Base-by-base conservation (phyloP, 1,139 yeast species). In the Lodderomyces beijingensis region DNA sequence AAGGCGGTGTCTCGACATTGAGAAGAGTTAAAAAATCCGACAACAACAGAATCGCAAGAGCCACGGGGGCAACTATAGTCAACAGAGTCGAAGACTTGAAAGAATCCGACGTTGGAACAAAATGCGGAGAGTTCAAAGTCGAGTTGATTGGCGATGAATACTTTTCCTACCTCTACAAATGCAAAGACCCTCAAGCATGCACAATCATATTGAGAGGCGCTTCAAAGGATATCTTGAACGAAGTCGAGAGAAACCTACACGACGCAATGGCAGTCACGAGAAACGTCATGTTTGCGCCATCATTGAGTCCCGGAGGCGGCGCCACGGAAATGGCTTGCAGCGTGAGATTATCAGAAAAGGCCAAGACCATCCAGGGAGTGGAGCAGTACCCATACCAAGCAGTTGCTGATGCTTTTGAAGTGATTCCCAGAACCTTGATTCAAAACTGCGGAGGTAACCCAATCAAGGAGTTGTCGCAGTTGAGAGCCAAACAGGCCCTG, bases 311-410 rank as follows among this genome's bases (percentile, higher is more conserved):
- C 32, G 99, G 99, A 47, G 99, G 98, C 38, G 98, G 99, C 52
- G 98, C 99, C 32, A 91, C 97, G 15, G 99, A 91, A 63, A 91
- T 93, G 97, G 98, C 98, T 2, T 89, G 93, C 32, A 74, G 93
- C 44, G 97, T 91, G 19, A 78, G 74, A 45, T 72, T 91, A 41
- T 75, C 95, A 9, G 96, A 91, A 57, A 82, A 78, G 65, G 96
- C 97, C 31, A 89, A 89, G 63, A 72, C 79, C 33, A 79, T 93
- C 46, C 96, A 88, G 59, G 98, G 98, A 38, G 83, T 91, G 38
- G 89, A 87, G 37, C 98, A 93, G 63, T 89, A 96, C 95, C 98
- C 98, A 33, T 93, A 91, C 65, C 94, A 87, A 62, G 96, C 98
- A 4, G 97, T 91, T 38, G 95, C 97, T 14, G 97, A 91, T 64